Evolutionary conservation across 2,329 filamentous ascomycete genomes (phyloP), one percentile per base, ranked within the genome.

Genomic region (Gaeumannomyces tritici): DNA sequence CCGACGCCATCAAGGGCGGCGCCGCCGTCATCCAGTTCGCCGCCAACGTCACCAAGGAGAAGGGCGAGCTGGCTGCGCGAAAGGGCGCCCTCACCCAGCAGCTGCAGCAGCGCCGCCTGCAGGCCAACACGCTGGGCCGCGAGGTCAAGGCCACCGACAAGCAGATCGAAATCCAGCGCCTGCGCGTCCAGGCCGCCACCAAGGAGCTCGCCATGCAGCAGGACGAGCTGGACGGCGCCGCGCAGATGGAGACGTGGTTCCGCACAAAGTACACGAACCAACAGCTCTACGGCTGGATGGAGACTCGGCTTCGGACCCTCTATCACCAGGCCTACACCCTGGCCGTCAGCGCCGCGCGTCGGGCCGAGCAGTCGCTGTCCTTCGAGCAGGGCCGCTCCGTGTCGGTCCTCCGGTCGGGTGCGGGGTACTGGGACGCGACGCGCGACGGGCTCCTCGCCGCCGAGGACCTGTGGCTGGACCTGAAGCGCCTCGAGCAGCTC

Each of bases 251-350:
- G 12, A 58, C 65, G 4, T 73, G 62, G n/a, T 64, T 68, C 0
- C 55, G 57, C 7, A 33, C n/a, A 27, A 75, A 74, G 65, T 74
- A 70, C 64, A 72, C 70, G 6, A 72, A 68, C 61, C 60, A 65
- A 13, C 61, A 70, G 58, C 66, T 75, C 5, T 74, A 73, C 63
- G 29, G 55, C 6, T 75, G 67, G 66, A 64, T 70, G 58, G 67
- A 69, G 11, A 63, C 51, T 13, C 26, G 27, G 6, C 35, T 67
- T 3, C 57, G 62, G 12, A 35, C 31, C 4, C 12, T 69, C 4
- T 66, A 63, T 60, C 66, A 69, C 58, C 60, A 70, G 29, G 62
- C 68, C 0, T 73, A 73, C 65, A 55, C 12, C 1, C 51, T 69
- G 8, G 68, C 72, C 1, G 64, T 63, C n/a, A 62, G 68, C 18